Conservation (phyloP, 2,329 filamentous ascomycete species). For the Exophiala sideris region DNA sequence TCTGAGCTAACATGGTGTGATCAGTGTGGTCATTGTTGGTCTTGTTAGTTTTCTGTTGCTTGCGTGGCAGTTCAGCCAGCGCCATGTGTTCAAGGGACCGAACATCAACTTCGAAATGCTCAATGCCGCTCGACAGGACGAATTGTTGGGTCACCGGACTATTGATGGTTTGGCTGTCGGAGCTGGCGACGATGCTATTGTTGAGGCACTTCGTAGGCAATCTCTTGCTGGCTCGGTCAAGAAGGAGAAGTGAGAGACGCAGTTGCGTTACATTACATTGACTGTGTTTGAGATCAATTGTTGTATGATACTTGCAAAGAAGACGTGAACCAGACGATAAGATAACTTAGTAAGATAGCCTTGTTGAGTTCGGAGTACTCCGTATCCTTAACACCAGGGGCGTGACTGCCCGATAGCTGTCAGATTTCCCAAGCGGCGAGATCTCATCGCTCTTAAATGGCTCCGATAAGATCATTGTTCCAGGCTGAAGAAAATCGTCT, state of each 20-base stretch:
- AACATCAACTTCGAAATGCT: neutral
- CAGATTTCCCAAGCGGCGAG: no score
- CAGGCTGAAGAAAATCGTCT: no score
- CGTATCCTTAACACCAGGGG: no score
- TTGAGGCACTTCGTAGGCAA: conserved; percentile 12
- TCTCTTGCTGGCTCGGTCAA: conserved; percentile 2
- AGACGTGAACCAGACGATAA: no score
- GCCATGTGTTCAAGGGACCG: neutral
- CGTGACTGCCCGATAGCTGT: no score
- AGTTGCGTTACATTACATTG: no score
- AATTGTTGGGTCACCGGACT: conserved; percentile 9
- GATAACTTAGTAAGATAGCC: no score
- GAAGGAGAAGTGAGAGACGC: neutral
- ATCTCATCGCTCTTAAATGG: no score
- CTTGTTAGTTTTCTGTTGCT: neutral
- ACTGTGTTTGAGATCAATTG: no score
- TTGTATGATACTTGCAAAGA: no score
- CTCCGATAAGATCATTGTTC: no score
- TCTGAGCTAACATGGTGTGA: neutral
- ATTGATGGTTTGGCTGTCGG: conserved; percentile 7
- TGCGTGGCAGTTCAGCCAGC: neutral
- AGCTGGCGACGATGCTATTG: conserved; percentile 6
- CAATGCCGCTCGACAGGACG: conserved; percentile 7
- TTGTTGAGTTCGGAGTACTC: no score
- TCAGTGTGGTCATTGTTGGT: neutral